Conservation (phyloP, 805 yeast genomes). For the Priceomyces carsonii region DNA sequence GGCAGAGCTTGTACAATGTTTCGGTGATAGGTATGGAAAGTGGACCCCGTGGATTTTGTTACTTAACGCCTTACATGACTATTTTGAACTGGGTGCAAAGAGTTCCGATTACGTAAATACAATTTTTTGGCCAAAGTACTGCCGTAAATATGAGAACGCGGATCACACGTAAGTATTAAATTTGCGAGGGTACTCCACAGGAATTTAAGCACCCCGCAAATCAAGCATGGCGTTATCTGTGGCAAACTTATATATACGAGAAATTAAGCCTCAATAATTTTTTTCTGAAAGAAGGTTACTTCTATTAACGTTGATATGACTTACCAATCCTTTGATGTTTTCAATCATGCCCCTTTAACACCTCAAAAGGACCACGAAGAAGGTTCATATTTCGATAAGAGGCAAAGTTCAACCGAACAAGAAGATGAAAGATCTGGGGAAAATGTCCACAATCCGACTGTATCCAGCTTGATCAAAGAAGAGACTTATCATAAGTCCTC, state of each 20-base stretch:
- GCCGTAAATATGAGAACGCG: background rate
- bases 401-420: background rate
- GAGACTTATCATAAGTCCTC: constrained; percentile 26
- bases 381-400: constrained; percentile 2
- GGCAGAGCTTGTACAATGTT: no score
- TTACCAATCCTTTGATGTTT: constrained; percentile 2
- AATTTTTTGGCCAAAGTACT: no score
- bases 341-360: constrained; percentile 2
- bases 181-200: no score
- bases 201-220: constrained; percentile 4
- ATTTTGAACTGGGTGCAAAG: no score
- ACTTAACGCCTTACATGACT: no score
- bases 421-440: background rate
- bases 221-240: background rate
- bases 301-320: no score
- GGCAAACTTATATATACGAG: background rate
- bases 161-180: background rate
- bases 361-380: constrained; percentile 1
- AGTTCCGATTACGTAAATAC: no score
- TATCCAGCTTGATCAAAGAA: constrained; percentile 14
- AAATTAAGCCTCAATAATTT: no score
- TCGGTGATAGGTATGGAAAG: no score
- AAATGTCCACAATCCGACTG: constrained; percentile 1
- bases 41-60: no score
- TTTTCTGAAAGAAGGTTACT: no score